Evolutionary conservation across 1,284 basidiomycete species (phyloP).

Genomic region (Naganishia sp.): DNA sequence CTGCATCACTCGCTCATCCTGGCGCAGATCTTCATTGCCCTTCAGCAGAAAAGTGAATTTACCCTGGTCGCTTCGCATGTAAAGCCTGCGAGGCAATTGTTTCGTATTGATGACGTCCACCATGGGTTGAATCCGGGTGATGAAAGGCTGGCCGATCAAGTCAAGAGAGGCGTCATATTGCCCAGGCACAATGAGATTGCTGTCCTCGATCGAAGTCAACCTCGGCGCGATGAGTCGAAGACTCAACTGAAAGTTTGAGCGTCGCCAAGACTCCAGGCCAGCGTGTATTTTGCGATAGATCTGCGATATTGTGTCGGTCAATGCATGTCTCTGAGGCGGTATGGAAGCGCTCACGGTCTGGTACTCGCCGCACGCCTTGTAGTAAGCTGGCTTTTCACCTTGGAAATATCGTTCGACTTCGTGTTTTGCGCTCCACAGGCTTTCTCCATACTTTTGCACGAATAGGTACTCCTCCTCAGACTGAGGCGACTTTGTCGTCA

Average conservation of each 20-base stretch:
- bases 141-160: constrained; percentile 48
- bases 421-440: constrained; percentile 26
- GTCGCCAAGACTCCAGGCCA: constrained; percentile 42
- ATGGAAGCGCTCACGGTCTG: constrained; percentile 13
- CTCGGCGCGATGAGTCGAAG: constrained; percentile 43
- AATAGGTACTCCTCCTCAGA: constrained; percentile 33
- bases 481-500: constrained; percentile 17
- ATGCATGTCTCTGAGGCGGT: not conserved
- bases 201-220: constrained; percentile 43
- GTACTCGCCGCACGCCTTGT: constrained; percentile 34
- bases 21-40: constrained; percentile 38
- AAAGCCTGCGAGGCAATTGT: constrained; percentile 44
- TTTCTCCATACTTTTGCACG: constrained; percentile 29
- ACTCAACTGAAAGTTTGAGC: constrained; percentile 43
- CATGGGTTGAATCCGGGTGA: constrained; percentile 42
- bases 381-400: constrained; percentile 28
- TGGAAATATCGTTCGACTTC: constrained; percentile 32
- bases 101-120: constrained; percentile 43
- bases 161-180: constrained; percentile 46
- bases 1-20: constrained; percentile 52
- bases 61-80: constrained; percentile 41
- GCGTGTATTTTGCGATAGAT: constrained; percentile 44
- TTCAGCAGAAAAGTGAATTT: constrained; percentile 49
- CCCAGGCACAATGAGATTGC: constrained; percentile 48
- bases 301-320: constrained; percentile 25